Evolutionary conservation across 164 flowering plant species (phyloP), one percentile per base, ranked within the genome.

Genomic region (Piper betle): DNA sequence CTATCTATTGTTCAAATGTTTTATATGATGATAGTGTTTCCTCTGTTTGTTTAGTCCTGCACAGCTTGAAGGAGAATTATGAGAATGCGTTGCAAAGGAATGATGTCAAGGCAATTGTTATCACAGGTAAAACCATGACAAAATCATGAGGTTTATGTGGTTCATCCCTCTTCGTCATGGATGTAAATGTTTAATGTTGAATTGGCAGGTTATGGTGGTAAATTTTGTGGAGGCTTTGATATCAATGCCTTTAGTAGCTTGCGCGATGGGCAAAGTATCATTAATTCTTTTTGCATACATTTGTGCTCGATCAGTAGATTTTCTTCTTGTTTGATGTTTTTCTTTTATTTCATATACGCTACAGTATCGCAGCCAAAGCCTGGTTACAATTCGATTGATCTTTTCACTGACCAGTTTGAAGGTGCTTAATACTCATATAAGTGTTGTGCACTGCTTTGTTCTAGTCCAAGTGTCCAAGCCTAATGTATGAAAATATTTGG

Each of bases 101-200:
- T 75, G 99, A 94, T 65, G 96, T 94, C 53, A 91, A 88, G 72
- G 97, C 99, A 43, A 77, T 94, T 74, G 95, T 94, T 74, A 62
- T 94, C 70, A 91, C 97, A 19, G 99, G 99, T 4, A 19, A 25
- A 46, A 12, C 46, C 17, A 33, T n/a, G 18, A 8, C 16, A 5
- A 53, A 4, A 11, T 20, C 53, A 55, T 19, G 1, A 19, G 20
- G 15, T 25, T 42, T 53, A 16, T n/a, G 39, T 53, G 57, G 38
- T 46, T 59, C 39, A 55, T 57, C 57, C 53, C 19, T 25, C 41
- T 18, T 62, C 37, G 59, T 43, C 52, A 61, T 53, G 55, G 61
- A 50, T 52, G 37, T 18, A 4, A 55, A 19, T 38, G n/a, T 10
- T 48, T 61, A 55, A 58, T 54, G 8, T 60, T 57, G 52, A 53